phyloP scores from a whole-genome alignment of 139 green algal genomes.

The Tetradesmus obliquus region DNA sequence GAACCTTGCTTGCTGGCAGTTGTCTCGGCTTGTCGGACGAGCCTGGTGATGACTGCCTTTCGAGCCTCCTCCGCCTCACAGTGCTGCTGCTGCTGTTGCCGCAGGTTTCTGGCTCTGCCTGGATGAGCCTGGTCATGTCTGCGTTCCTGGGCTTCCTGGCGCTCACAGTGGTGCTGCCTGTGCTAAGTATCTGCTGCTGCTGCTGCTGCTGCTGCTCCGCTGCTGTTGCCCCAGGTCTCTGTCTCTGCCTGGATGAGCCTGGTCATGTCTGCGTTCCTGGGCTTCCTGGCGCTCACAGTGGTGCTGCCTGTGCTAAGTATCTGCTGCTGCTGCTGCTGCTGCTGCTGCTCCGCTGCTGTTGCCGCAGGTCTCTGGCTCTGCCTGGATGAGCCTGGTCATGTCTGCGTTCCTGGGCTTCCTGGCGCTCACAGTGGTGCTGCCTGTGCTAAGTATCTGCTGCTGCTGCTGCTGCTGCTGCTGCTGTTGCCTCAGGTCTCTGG shows the following conservation, averaged over 20 bases:
- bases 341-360: constrained; percentile 40
- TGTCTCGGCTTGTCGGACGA: too few species aligned
- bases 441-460: constrained; percentile 18
- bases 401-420: too few species aligned
- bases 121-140: constrained; percentile 72
- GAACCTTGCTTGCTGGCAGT: background rate
- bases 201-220: too few species aligned
- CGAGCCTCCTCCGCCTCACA: too few species aligned
- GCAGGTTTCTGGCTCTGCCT: constrained; percentile 48
- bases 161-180: constrained; percentile 65
- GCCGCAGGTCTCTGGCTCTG: constrained; percentile 52
- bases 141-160: constrained; percentile 72
- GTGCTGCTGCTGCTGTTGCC: background rate
- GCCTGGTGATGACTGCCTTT: too few species aligned
- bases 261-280: constrained; percentile 73
- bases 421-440: constrained; percentile 52
- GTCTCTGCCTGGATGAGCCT: constrained; percentile 75
- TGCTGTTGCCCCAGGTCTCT: background rate
- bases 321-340: constrained; percentile 50
- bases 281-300: constrained; percentile 73
- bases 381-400: constrained; percentile 43
- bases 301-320: too few species aligned
- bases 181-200: background rate
- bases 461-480: constrained; percentile 8
- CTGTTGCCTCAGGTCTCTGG: constrained; percentile 42